Base-by-base conservation (phyloP, 139 green algal species). In the Picocystis salinarum region DNA sequence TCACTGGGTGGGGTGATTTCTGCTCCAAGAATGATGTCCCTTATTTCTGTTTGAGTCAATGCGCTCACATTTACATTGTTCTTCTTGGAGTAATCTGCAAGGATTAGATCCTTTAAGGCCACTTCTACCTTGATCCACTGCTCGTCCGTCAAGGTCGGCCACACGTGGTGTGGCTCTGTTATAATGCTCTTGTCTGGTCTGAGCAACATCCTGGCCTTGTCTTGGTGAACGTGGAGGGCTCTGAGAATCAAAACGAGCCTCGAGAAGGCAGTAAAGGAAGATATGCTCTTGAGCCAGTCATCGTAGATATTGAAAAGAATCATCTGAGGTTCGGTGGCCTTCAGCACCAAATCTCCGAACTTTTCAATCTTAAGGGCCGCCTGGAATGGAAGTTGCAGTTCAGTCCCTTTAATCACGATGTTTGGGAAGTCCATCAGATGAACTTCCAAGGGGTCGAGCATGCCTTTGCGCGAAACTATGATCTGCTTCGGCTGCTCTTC, bases 291-390 rank as follows among this genome's bases (percentile, higher is more conserved):
- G 29, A 95, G 73, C 83, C 89, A 99, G 80, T 99, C 89, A 59
- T 99, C 89, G 67, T 99, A 99, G 58, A 99, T 80, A 79, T 99
- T 97, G 78, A 99, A 99, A 34, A 99, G 73, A 46, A 96, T 76
- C 87, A 97, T 97, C 75, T 96, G 85, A 33, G 79, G 75, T 67
- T 90, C 77, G 12, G 71, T 84, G 28, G 77, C 77, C 74, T 93
- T 93, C n/a, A 93, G 64, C 64, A 93, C 91, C 2, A 93, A 66
- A 64, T 93, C 82, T 15, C 82, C 82, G 70, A 93, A 92, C 75
- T 99, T 99, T 71, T 99, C 89, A 39, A 99, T 85, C 71, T 95
- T 93, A 26, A 74, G 36, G 36, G 36, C 36, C 24, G 36, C 36
- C 71, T 98, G 88, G 80, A 99, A 99, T n/a, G 89, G 89, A 64